A percentile compares a stretch with the other conserved stretches of the same genome.
Evolutionary conservation across 1,139 yeast genomes (phyloP).

Genomic region (Nakaseomyces sp.): DNA sequence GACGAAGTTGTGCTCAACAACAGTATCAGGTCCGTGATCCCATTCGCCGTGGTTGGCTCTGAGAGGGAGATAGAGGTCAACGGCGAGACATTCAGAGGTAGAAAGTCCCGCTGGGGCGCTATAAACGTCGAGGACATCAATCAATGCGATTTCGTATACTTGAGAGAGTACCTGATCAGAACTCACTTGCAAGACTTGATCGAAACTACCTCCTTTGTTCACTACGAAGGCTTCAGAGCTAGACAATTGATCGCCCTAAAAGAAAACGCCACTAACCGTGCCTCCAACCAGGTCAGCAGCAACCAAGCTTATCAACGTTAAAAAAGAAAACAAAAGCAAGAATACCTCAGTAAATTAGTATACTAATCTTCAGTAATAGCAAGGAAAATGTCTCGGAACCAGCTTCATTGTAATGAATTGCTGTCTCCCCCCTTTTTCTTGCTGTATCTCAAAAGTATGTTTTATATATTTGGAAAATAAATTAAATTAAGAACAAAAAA

Average conservation of each 20-base stretch:
- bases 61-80: conserved; percentile 63
- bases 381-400: no score
- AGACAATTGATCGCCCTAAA: conserved; percentile 90
- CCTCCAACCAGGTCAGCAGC: conserved; percentile 13
- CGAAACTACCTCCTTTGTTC: conserved; percentile 81
- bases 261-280: conserved; percentile 54
- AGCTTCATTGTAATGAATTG: no score
- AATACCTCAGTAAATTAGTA: no score
- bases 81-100: conserved; percentile 78
- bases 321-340: background rate
- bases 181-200: conserved; percentile 94
- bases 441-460: no score
- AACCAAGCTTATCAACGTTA: conserved; percentile 14
- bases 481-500: background rate
- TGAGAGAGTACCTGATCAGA: conserved; percentile 88
- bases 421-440: background rate
- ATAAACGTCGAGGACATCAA: conserved; percentile 86
- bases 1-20: conserved; percentile 74
- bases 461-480: background rate
- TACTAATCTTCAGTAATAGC: no score
- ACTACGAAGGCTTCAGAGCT: conserved; percentile 87
- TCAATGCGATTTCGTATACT: conserved; percentile 90
- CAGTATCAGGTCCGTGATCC: conserved; percentile 71
- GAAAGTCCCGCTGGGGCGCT: conserved; percentile 90
- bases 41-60: conserved; percentile 95